Conservation (phyloP, 495 filamentous ascomycete species). For the Lophiotrema nucula region DNA sequence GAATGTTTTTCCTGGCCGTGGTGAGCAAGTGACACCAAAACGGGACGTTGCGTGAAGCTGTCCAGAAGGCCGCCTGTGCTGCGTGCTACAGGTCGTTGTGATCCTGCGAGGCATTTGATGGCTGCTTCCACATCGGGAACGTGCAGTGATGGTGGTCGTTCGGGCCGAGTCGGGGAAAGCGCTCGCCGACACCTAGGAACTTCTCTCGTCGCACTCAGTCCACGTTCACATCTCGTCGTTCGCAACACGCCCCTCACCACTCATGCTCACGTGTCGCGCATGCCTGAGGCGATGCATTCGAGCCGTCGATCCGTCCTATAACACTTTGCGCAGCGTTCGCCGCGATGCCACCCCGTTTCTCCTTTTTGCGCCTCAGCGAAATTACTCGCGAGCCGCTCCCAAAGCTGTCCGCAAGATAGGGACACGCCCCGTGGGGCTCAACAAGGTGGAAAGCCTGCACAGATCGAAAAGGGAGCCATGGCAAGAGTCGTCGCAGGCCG, state of each 20-base stretch:
- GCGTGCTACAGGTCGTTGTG: too few relatives aligned
- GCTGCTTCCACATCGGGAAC: too few relatives aligned
- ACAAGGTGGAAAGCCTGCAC: background rate
- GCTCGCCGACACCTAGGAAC: background rate
- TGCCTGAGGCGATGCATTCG: constrained; percentile 34
- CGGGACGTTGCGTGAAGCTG: too few relatives aligned
- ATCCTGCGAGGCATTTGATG: too few relatives aligned
- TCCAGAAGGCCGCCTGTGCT: too few relatives aligned
- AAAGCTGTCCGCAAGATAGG: background rate
- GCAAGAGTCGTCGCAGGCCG: constrained; percentile 11
- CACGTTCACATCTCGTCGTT: background rate
- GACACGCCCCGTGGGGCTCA: background rate
- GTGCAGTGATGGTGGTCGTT: too few relatives aligned
- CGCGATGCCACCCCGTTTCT: background rate
- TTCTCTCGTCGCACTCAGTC: background rate
- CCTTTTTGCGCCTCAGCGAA: constrained; percentile 6
- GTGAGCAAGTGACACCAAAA: too few relatives aligned
- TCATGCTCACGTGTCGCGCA: constrained; percentile 33
- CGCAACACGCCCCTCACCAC: background rate
- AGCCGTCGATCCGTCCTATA: constrained; percentile 19
- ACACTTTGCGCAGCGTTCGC: constrained; percentile 7
- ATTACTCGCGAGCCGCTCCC: constrained; percentile 2
- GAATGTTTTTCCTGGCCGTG: constrained; percentile 22
- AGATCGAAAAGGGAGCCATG: constrained; percentile 12
- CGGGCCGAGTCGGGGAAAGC: too few relatives aligned